Conservation (phyloP, 2,329 filamentous ascomycete genomes). For the Aspergillus floridensis region DNA sequence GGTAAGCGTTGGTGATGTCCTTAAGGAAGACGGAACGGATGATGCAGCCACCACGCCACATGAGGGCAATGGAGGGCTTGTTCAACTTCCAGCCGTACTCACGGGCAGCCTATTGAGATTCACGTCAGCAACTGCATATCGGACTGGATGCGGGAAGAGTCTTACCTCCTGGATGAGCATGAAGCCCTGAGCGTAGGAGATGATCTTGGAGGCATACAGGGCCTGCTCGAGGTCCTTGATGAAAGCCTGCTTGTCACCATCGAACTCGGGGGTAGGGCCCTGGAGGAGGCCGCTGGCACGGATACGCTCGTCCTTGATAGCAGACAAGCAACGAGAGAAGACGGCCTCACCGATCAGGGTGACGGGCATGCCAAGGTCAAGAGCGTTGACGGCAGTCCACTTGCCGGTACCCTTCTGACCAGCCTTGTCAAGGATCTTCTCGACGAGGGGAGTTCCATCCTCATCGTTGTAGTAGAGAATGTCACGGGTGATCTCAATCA, state of each 20-base stretch:
- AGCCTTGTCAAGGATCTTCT: slow-evolving; percentile 98
- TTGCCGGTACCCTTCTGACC: slow-evolving; percentile 99
- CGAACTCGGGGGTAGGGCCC: slow-evolving; percentile 75
- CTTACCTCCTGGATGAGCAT: slow-evolving; percentile 98
- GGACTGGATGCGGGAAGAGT: slow-evolving; percentile 9
- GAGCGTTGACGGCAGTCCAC: slow-evolving; percentile 99
- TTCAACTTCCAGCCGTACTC: slow-evolving; percentile 98
- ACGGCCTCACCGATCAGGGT: slow-evolving; percentile 97
- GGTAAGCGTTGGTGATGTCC: slow-evolving; percentile 98
- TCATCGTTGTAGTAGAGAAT: slow-evolving; percentile 99
- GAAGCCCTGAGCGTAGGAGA: slow-evolving; percentile 99
- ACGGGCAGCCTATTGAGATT: slow-evolving; percentile 70
- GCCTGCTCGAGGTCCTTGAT: slow-evolving; percentile 97
- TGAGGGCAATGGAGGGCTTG: slow-evolving; percentile 99
- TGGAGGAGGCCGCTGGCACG: slow-evolving; percentile 76
- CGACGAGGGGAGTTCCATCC: slow-evolving; percentile 82
- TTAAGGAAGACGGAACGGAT: slow-evolving; percentile 99
- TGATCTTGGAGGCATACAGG: slow-evolving; percentile 99
- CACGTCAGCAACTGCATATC: slow-evolving; percentile 2
- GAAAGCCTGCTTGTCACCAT: slow-evolving; percentile 89
- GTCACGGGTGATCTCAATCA: slow-evolving; percentile 98
- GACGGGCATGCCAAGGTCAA: slow-evolving; percentile 97
- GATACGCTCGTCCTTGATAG: slow-evolving; percentile 88
- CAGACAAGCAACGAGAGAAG: slow-evolving; percentile 88
- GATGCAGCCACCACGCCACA: slow-evolving; percentile 99